Conservation (phyloP, 2,329 filamentous ascomycete genomes). For the Penicillium sp. region DNA sequence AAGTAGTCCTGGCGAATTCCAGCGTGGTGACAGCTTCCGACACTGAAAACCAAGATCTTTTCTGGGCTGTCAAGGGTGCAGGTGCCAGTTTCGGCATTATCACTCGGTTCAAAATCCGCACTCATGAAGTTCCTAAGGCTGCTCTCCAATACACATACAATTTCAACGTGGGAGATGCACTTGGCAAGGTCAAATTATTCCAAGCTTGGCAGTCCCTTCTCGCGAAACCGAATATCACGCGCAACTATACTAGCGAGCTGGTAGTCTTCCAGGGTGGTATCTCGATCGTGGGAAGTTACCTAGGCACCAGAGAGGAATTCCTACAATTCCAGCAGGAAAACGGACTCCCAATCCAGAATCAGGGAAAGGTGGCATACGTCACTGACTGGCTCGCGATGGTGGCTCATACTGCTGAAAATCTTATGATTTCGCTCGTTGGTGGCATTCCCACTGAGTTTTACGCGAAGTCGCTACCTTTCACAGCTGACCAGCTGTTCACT, state of each 20-base stretch:
- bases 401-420: conserved; percentile 25
- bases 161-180: conserved; percentile 49
- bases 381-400: conserved; percentile 32
- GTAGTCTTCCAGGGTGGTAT: conserved; percentile 53
- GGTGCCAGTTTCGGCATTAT: conserved; percentile 40
- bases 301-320: conserved; percentile 57
- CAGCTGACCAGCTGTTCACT: conserved; percentile 48
- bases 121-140: conserved; percentile 38
- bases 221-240: conserved; percentile 53
- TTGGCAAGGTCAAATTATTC: conserved; percentile 50
- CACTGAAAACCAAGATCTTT: conserved; percentile 31
- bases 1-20: conserved; percentile 47
- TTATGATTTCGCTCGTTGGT: conserved; percentile 24
- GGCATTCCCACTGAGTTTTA: conserved; percentile 53
- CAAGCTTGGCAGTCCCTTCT: conserved; percentile 58
- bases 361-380: conserved; percentile 23
- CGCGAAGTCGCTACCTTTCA: conserved; percentile 56
- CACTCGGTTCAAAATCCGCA: conserved; percentile 40
- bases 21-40: conserved; percentile 32
- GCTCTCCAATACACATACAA: conserved; percentile 59
- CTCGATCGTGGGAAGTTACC: conserved; percentile 59
- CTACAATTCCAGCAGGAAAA: conserved; percentile 35
- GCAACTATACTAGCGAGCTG: conserved; percentile 57
- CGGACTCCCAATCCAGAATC: conserved; percentile 23
- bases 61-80: conserved; percentile 38